Evolutionary conservation across 2,329 filamentous ascomycete species (phyloP), one percentile per base, ranked within the genome.

Genomic region (Penicillium rolfsii): DNA sequence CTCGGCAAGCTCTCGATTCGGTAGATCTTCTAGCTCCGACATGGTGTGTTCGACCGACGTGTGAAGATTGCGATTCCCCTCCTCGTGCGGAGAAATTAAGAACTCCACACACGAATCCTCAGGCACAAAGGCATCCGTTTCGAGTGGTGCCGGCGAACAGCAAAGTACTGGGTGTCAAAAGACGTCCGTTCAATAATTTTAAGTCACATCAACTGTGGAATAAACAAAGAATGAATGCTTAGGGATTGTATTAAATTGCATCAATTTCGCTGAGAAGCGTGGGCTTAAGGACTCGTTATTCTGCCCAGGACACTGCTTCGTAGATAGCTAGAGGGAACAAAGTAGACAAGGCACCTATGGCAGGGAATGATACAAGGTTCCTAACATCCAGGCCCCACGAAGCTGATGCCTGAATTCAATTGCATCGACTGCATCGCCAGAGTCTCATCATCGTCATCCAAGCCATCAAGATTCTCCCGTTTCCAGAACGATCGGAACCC

Each of bases 401-500:
- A 61, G 24, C 57, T 67, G n/a, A 38, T 40, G 1, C n/a, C 19
- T 22, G 54, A 30, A 19, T 52, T 33, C n/a, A 50, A 12, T n/a
- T 57, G 49, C 26, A 61, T 24, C 30, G 28, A 49, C 33, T 53
- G 53, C 57, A 62, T 61, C 28, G 55, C 60, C 52, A 61, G 56
- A 58, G 53, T 19, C 35, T 67, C 59, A 19, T 63, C 63, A 8
- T 71, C 52, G n/a, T 68, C 70, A 26, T 72, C 68, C 53, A 73
- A 58, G 2, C 67, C 72, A 63, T 71, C 67, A 16, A 74, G 58
- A 55, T 85, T 83, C 80, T 88, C 91, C 68, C 95, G 87, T 64
- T 84, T 82, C 88, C 91, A 97, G 75, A 97, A 97, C 26, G 81
- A 83, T 61, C 87, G 83, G 22, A 91, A 83, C 0, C 89, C 92